Base-by-base conservation (phyloP, 129 eudicot genomes). In the Escallonia rubra region DNA sequence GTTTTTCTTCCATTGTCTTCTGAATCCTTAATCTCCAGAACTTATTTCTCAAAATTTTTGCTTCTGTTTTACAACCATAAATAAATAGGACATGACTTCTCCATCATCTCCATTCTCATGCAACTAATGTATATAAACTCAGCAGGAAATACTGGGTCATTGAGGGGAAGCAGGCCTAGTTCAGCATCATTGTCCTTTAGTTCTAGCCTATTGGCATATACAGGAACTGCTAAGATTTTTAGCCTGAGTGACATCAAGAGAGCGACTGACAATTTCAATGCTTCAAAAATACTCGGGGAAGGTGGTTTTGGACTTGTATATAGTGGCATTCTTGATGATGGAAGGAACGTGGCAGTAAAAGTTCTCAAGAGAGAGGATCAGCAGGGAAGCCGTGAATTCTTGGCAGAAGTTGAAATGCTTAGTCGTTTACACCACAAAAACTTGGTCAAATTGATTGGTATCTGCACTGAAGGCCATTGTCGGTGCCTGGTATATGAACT, bases 401-500 rank as follows among this genome's bases (percentile, higher is more conserved):
- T 94, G 68, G 96, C 99, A 7, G 99, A 94, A 79, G 96, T 94
- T n/a, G 99, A 94, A 83, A 94, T 94, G 99, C 80, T 94, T 53
- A 81, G 97, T 60, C 85, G 97, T 5, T 75, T 94, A 59, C 99
- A 94, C 76, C 99, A 94, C 56, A 73, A 92, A 75, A 94, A 94
- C 77, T 85, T 94, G 71, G 99, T 94, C n/a, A 94, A 87, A 67
- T 63, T 94, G 79, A 73, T 94, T 23, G 99, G 99, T 13, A 94
- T 89, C 46, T 94, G 90, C 78, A 78, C 97, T 1, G 89, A 89
- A 41, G 90, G 81, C 34, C 85, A 79, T 53, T 79, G 78, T 51
- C 79, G 95, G 12, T 89, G 96, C 52, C 93, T 94, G 2, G 82
- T 89, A 49, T 94, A 94, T 65, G 97, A 94, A 71, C 90, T 94